Evolutionary conservation across 192 early-diverging fungal species (phyloP), one percentile per base, ranked within the genome.

Genomic region (Phlyctochytrium planicorne): DNA sequence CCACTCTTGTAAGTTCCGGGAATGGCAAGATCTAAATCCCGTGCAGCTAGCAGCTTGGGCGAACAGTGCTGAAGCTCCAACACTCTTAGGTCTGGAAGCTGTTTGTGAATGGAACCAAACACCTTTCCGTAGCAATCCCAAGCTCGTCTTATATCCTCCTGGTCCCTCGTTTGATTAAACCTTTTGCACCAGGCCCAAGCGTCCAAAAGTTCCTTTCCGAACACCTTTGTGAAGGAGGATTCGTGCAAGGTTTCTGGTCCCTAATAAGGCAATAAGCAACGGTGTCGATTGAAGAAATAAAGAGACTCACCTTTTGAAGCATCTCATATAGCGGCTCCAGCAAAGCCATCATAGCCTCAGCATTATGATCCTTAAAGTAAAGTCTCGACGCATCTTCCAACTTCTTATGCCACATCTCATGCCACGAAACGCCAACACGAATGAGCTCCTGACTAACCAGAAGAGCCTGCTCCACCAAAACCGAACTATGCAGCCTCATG

Each of bases 351-450:
- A 96, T 96, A 23, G 87, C 92, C 25, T 92, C 89, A 2, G 89
- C 82, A 53, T 96, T 90, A 35, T 82, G 80, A 37, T 89, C 85
- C 14, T 86, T 85, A 68, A 89, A 95, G 59, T 94, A 95, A 6
- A 89, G 68, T 30, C 88, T 73, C 3, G 90, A 91, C 0, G 94
- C 94, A 37, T 94, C 91, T 57, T 95, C 93, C 3, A 98, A 70
- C 1, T 90, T 92, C 62, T 97, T 93, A 55, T 92, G 89, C 97
- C 97, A 99, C 91, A 95, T 91, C 77, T 99, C 97, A 35, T 94
- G 91, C 90, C 94, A 95, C 37, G 96, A 70, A 66, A 97, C 91
- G 2, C 96, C 93, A 6, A 96, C 91, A 24, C 96, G 88, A 69
- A 98, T 96, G 29, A 99, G 85, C 70, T 99, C 97, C 71, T 94